Evolutionary conservation across 805 yeast genomes (phyloP).

Genomic region (Yamadazyma akitaensis): DNA sequence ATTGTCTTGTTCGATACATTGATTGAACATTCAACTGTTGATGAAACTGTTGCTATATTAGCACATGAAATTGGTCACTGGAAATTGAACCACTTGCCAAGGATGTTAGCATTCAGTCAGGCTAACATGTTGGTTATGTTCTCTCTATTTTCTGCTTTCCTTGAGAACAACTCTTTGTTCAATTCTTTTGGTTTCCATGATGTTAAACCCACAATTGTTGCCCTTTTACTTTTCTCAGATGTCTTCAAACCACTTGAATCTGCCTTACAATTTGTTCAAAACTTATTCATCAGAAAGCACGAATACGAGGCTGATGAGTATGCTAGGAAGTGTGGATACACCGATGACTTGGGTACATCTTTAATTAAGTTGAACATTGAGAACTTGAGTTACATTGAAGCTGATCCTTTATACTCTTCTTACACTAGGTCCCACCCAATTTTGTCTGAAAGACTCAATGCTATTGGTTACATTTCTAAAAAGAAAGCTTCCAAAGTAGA

Average conservation of each 20-base stretch:
- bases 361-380: slow-evolving; percentile 74
- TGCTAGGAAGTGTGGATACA: slow-evolving; percentile 73
- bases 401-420: slow-evolving; percentile 85
- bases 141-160: slow-evolving; percentile 73
- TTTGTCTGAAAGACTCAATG: slow-evolving; percentile 80
- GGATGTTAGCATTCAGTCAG: slow-evolving; percentile 64
- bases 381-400: slow-evolving; percentile 81
- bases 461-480: slow-evolving; percentile 53
- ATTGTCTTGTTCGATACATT: slow-evolving; percentile 92
- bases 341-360: slow-evolving; percentile 63
- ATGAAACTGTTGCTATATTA: slow-evolving; percentile 87
- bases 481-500: slow-evolving; percentile 22
- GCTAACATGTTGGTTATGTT: slow-evolving; percentile 62
- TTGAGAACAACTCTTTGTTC: slow-evolving; percentile 75
- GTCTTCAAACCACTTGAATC: slow-evolving; percentile 76
- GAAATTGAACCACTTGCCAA: slow-evolving; percentile 86
- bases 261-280: slow-evolving; percentile 60
- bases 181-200: slow-evolving; percentile 68
- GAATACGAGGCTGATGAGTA: slow-evolving; percentile 93
- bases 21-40: slow-evolving; percentile 70
- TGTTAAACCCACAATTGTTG: slow-evolving; percentile 72
- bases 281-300: slow-evolving; percentile 73
- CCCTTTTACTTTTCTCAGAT: slow-evolving; percentile 76
- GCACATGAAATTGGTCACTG: slow-evolving; percentile 99
- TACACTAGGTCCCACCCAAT: slow-evolving; percentile 92